Percentiles rank a stretch among this genome's conserved stretches.
Evolutionary conservation across 2,329 filamentous ascomycete species (phyloP).

Genomic region (Blastomyces percursus): DNA sequence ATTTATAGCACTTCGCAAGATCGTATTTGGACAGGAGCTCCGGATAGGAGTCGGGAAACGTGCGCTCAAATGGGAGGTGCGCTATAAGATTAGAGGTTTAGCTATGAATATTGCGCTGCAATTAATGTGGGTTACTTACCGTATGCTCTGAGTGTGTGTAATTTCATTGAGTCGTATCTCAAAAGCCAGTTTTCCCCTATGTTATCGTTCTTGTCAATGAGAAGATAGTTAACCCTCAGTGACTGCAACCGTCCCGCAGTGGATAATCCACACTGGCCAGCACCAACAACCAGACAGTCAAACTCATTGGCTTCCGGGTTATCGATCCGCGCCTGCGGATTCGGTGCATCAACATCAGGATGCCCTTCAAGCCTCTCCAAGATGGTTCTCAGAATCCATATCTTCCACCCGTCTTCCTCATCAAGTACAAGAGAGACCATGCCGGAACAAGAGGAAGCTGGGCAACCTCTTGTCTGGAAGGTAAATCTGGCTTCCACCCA

Average conservation of each 20-base stretch:
- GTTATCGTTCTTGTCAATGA: conserved; percentile 35
- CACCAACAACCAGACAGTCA: conserved; percentile 29
- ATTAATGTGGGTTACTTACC: neutral
- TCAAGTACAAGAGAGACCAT: conserved; percentile 15
- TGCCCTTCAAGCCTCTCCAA: conserved; percentile 17
- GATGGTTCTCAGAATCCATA: conserved; percentile 20
- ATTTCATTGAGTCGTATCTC: conserved; percentile 37
- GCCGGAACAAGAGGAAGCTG: conserved; percentile 14
- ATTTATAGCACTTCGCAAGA: conserved; percentile 16
- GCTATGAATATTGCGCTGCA: neutral
- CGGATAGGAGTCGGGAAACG: conserved; percentile 16
- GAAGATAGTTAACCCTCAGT: conserved; percentile 32
- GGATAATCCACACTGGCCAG: conserved; percentile 37
- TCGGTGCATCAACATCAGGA: conserved; percentile 15
- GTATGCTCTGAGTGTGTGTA: conserved; percentile 14
- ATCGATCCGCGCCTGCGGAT: conserved; percentile 1
- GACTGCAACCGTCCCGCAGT: conserved; percentile 36
- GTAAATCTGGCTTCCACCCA: conserved; percentile 17
- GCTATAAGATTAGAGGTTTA: conserved; percentile 2
- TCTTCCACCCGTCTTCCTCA: conserved; percentile 16
- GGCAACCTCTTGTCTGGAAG: conserved; percentile 12
- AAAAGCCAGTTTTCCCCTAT: conserved; percentile 39
- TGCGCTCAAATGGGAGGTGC: conserved; percentile 21
- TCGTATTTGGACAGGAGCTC: conserved; percentile 17
- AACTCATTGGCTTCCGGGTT: conserved; percentile 9